Conservation (phyloP, 116 monocot species). For the Dioscorea cayenensis region DNA sequence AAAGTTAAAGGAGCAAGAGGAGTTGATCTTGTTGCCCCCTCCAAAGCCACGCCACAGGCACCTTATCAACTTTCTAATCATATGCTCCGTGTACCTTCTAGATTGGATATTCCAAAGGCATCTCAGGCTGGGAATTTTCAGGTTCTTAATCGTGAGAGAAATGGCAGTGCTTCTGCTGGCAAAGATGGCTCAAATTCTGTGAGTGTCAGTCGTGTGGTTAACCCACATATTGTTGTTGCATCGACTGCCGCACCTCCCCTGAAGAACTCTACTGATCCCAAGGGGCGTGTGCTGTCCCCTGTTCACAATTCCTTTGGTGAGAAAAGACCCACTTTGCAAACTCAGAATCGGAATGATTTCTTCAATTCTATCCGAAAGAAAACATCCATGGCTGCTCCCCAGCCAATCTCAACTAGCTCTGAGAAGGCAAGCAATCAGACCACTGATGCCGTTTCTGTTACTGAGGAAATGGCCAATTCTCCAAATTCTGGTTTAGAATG, state of each 20-base stretch:
- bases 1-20: constrained; percentile 34
- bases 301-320: constrained; percentile 10
- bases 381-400: constrained; percentile 3
- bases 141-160: constrained; percentile 49
- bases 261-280: constrained; percentile 10
- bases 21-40: constrained; percentile 9
- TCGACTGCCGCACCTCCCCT: constrained; percentile 2
- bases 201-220: constrained; percentile 8
- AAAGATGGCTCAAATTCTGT: constrained; percentile 17
- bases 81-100: constrained; percentile 14
- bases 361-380: constrained; percentile 52
- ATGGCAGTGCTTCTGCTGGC: constrained; percentile 19
- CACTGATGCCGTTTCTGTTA: not conserved
- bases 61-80: constrained; percentile 22
- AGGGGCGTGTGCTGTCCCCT: not conserved
- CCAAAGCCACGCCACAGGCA: constrained; percentile 26
- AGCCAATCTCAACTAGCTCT: constrained; percentile 5
- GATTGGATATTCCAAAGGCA: constrained; percentile 31
- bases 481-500: not conserved
- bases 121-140: constrained; percentile 42
- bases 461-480: not conserved
- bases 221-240: constrained; percentile 5
- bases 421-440: constrained; percentile 10
- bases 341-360: constrained; percentile 50
- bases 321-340: constrained; percentile 23